Evolutionary conservation across 805 yeast genomes (phyloP).

Genomic region (Saccharomycopsis javanensis): DNA sequence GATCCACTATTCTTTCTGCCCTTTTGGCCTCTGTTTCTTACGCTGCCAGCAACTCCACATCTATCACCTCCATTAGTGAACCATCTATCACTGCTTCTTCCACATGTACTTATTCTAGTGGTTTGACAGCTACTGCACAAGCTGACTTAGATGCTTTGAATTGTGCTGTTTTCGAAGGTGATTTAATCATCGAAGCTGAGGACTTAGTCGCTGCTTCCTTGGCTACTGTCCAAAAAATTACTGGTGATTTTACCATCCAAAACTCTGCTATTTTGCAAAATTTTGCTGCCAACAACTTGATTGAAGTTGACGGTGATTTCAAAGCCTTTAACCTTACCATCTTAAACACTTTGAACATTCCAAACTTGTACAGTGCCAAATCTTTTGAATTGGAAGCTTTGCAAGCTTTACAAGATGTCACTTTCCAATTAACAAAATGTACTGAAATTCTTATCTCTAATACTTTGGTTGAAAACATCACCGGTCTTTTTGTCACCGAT

Average conservation of each 20-base stretch:
- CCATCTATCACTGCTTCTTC: conserved; percentile 40
- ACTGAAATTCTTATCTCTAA: conserved; percentile 61
- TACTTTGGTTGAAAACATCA: conserved; percentile 58
- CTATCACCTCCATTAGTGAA: conserved; percentile 47
- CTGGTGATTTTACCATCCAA: conserved; percentile 61
- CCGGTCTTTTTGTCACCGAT: conserved; percentile 40
- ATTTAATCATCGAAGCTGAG: conserved; percentile 54
- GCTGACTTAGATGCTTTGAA: conserved; percentile 64
- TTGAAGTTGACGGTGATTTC: conserved; percentile 65
- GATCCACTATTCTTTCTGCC: conserved; percentile 13
- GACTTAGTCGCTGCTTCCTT: conserved; percentile 40
- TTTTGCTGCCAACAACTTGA: conserved; percentile 71
- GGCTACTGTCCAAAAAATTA: conserved; percentile 65
- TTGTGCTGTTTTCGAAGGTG: conserved; percentile 78
- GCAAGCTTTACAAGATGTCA: conserved; percentile 68
- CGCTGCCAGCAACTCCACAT: conserved; percentile 27
- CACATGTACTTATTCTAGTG: conserved; percentile 53
- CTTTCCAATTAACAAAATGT: conserved; percentile 68
- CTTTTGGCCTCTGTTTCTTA: conserved; percentile 21
- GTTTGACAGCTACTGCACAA: conserved; percentile 69
- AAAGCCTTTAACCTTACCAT: conserved; percentile 53
- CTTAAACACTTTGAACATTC: conserved; percentile 60
- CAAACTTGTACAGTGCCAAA: conserved; percentile 74
- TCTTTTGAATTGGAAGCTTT: conserved; percentile 70
- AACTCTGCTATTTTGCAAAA: conserved; percentile 55